Evolutionary conservation across 331 rosid species (phyloP).

Genomic region (Ulmus americana): DNA sequence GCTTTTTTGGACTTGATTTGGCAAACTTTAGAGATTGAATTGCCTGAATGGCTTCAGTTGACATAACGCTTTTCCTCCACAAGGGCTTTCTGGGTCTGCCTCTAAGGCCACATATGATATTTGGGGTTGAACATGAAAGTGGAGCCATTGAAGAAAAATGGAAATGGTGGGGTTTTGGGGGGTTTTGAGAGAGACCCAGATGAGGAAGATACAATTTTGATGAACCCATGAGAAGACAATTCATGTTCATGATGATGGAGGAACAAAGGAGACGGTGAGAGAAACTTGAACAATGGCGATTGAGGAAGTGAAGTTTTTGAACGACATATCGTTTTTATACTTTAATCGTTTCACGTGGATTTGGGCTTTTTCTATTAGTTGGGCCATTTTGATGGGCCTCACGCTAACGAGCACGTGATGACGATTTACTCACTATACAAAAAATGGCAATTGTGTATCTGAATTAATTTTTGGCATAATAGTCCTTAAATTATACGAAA

Average conservation of each 20-base stretch:
- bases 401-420: background rate
- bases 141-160: background rate
- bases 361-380: too few species aligned
- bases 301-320: background rate
- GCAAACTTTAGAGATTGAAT: constrained; percentile 65
- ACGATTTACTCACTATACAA: too few species aligned
- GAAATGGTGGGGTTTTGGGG: constrained; percentile 1
- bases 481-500: too few species aligned
- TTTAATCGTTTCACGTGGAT: too few species aligned
- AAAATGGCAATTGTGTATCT: too few species aligned
- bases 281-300: background rate
- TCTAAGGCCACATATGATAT: constrained; percentile 50
- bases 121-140: constrained; percentile 1
- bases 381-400: too few species aligned
- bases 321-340: too few species aligned
- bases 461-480: too few species aligned
- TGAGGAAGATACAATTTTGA: constrained; percentile 1
- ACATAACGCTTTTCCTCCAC: constrained; percentile 43
- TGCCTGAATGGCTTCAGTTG: constrained; percentile 57
- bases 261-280: background rate
- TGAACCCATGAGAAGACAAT: constrained; percentile 12
- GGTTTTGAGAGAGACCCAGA: constrained; percentile 7
- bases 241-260: background rate
- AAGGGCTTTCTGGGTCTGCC: constrained; percentile 29
- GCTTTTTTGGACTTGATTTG: constrained; percentile 30